A percentile compares a stretch with the other conserved stretches of the same genome.
These are phyloP conservation scores for Macroventuria anomochaeta DNA, from an alignment of 2,329 filamentous ascomycete species.

Conservation along the genomic window DNA sequence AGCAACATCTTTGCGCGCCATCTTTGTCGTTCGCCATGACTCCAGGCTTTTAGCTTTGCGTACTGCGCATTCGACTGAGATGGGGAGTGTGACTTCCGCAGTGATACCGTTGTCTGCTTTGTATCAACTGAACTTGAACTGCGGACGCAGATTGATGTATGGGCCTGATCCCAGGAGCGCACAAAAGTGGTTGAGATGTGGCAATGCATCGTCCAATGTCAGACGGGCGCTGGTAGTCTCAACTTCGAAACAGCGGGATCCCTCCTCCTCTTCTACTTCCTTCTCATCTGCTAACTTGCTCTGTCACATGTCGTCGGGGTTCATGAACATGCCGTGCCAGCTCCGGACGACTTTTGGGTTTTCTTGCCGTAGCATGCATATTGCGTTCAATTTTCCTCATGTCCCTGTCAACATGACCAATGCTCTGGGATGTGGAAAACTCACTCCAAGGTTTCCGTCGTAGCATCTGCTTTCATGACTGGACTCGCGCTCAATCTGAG, in stretches of 20 bases:
- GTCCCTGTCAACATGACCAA: conserved; percentile 18
- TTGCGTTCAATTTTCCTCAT: conserved; percentile 67
- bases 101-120: conserved; percentile 44
- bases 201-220: conserved; percentile 73
- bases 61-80: conserved; percentile 68
- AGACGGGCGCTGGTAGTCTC: conserved; percentile 63
- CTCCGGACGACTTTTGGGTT: conserved; percentile 74
- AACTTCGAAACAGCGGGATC: conserved; percentile 35
- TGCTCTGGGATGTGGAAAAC: neutral
- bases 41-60: conserved; percentile 60
- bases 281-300: conserved; percentile 54
- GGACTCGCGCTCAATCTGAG: conserved; percentile 84
- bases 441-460: conserved; percentile 58
- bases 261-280: conserved; percentile 57
- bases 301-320: conserved; percentile 69
- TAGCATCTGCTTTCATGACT: conserved; percentile 64
- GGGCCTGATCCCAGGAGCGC: conserved; percentile 62
- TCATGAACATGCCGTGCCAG: conserved; percentile 71
- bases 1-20: conserved; percentile 79
- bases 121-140: conserved; percentile 65
- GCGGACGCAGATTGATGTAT: conserved; percentile 70
- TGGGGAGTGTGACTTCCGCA: conserved; percentile 74
- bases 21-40: conserved; percentile 73
- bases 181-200: conserved; percentile 87
- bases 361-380: conserved; percentile 71